Base-by-base conservation (phyloP, 148 eudicot genomes). In the Chenopodium formosanum region DNA sequence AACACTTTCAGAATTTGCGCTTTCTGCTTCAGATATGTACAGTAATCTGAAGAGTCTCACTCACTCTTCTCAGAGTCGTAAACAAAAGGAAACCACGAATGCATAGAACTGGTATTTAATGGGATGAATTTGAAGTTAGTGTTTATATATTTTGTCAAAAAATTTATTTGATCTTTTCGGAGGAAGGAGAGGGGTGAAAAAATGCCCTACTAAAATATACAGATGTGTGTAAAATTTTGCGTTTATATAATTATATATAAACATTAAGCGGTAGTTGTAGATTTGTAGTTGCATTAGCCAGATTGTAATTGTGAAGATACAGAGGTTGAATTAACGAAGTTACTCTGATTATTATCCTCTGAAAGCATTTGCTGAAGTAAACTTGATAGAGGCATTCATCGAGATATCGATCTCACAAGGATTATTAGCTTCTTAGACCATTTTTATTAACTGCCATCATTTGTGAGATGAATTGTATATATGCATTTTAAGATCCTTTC, bases 11-110 rank as follows among this genome's bases (percentile, higher is more conserved):
- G 91, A 89, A 11, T 92, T 94, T 78, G 87, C 95, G 8, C 65
- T 64, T 13, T 92, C 92, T 80, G 90, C 90, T 29, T 88, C 99
- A 19, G 89, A 87, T 17, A 89, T 90, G 92, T 96, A 92, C 77
- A 75, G 81, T 46, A 70, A 86, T 77, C 82, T 95, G 83, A 85
- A 78, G 80, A 73, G 88, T 70, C 83, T 88, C 9, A 78, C 75
- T 20, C 81, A 58, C 34, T 48, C 91, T 37, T 56, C 92, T 19
- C 85, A 83, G 60, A 82, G n/a, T 32, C 84, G 22, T 29, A 87
- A 81, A 84, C 84, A 25, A 40, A 84, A 77, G 82, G 86, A 75
- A 84, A 77, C 85, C 76, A 25, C 83, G n/a, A 72, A 9, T 68
- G 75, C 80, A 23, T 84, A 76, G 71, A 31, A 53, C 72, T 32